These are phyloP conservation scores for Aspergillus baeticus DNA, from an alignment of 495 filamentous ascomycete species.

Conservation along the genomic window DNA sequence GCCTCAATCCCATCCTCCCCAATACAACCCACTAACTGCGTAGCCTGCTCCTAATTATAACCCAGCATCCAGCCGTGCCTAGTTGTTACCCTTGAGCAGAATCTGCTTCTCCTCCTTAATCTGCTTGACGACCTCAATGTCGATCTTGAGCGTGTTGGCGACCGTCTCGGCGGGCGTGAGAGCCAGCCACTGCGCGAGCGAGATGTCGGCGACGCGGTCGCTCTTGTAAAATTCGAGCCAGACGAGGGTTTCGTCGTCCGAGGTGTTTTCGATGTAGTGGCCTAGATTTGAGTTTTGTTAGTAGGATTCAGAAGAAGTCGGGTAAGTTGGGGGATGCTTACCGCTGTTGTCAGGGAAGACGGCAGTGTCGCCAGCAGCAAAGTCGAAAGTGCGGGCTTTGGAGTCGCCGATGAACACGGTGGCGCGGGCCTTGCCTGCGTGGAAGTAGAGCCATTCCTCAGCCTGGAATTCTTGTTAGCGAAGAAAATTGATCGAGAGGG, in stretches of 20 bases:
- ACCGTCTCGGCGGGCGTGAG: conserved; percentile 61
- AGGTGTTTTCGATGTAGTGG: conserved; percentile 68
- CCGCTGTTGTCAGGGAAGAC: conserved; percentile 64
- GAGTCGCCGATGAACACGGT: conserved; percentile 60
- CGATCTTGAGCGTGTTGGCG: conserved; percentile 56
- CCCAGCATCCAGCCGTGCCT: too few relatives aligned
- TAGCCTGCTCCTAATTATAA: too few relatives aligned
- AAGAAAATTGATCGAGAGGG: too few relatives aligned
- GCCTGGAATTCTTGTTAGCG: conserved; percentile 45
- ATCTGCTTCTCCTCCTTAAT: conserved; percentile 66
- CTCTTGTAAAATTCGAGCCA: conserved; percentile 69
- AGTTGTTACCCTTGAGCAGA: conserved; percentile 26
- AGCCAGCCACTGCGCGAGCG: conserved; percentile 63
- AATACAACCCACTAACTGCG: too few relatives aligned
- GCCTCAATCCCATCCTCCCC: too few relatives aligned
- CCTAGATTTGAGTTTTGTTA: conserved; percentile 21
- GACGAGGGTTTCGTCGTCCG: conserved; percentile 55
- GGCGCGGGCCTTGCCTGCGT: conserved; percentile 55
- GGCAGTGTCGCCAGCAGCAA: conserved; percentile 60
- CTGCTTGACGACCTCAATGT: conserved; percentile 51
- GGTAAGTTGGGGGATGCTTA: conserved; percentile 14
- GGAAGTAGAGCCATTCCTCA: conserved; percentile 68
- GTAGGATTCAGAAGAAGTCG: background rate
- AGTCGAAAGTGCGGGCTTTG: conserved; percentile 63
- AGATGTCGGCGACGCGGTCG: conserved; percentile 61